phyloP scores from a whole-genome alignment of 2,329 filamentous ascomycete species.

The Thyridium curvatum region DNA sequence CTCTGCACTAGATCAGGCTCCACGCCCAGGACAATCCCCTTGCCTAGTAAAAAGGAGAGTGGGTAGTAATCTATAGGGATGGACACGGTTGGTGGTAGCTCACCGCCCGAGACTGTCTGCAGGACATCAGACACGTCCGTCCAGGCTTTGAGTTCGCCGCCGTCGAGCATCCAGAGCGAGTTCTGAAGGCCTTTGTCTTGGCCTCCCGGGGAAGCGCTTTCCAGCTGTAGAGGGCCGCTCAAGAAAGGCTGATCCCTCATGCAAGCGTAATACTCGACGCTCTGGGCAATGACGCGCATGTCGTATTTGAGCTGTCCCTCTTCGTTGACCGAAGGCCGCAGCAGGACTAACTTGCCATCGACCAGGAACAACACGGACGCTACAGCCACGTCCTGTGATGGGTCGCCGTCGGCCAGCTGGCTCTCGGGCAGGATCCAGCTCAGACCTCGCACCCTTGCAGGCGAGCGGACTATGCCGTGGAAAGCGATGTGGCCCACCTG shows the following conservation, averaged over 20 bases:
- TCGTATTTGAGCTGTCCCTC: conserved; percentile 90
- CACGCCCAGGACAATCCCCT: conserved; percentile 83
- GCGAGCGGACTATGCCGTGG: conserved; percentile 90
- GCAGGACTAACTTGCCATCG: conserved; percentile 88
- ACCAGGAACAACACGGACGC: conserved; percentile 95
- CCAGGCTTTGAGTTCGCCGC: conserved; percentile 80
- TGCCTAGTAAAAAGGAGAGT: conserved; percentile 77
- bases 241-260: conserved; percentile 75
- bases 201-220: conserved; percentile 12
- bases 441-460: conserved; percentile 82
- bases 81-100: conserved; percentile 67
- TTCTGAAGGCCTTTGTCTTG: conserved; percentile 57
- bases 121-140: conserved; percentile 81
- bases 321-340: conserved; percentile 80
- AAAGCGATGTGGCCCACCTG: conserved; percentile 98
- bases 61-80: conserved; percentile 94
- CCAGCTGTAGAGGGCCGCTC: conserved; percentile 11
- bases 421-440: conserved; percentile 94
- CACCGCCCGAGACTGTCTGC: conserved; percentile 58
- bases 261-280: conserved; percentile 90
- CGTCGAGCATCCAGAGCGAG: conserved; percentile 93
- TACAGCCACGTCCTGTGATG: conserved; percentile 88
- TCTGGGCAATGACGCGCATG: conserved; percentile 93
- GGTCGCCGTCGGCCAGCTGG: conserved; percentile 84
- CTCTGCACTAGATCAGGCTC: conserved; percentile 92